phyloP scores from a whole-genome alignment of 768 basidiomycete species.

The Amanita polypyramis region DNA sequence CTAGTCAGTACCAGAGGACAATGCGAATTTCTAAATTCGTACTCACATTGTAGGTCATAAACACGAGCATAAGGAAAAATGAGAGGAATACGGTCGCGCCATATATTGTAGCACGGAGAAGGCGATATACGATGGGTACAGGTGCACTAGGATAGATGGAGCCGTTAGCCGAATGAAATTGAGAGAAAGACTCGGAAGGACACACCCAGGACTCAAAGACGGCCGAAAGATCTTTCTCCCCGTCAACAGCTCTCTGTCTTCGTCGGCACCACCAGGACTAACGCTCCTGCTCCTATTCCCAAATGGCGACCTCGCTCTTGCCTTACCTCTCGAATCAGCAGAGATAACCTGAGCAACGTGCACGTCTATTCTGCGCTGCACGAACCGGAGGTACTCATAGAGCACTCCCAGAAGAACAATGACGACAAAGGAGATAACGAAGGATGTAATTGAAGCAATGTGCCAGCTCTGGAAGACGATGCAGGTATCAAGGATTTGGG shows the following conservation, averaged over 20 bases:
- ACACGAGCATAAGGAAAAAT: conserved; percentile 90
- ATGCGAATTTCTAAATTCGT: neutral
- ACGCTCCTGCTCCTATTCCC: conserved; percentile 15
- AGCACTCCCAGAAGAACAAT: conserved; percentile 61
- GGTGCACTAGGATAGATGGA: conserved; percentile 26
- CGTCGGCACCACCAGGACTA: conserved; percentile 21
- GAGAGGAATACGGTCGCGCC: conserved; percentile 70
- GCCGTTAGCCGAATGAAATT: neutral
- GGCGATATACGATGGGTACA: conserved; percentile 38
- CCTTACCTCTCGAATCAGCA: conserved; percentile 37
- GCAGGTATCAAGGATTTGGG: conserved; percentile 70
- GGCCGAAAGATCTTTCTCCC: conserved; percentile 31
- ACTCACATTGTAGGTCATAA: conserved; percentile 94
- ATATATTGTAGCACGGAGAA: conserved; percentile 60
- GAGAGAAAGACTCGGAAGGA: neutral
- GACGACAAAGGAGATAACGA: conserved; percentile 53
- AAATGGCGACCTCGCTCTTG: conserved; percentile 11
- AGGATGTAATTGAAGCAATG: conserved; percentile 42
- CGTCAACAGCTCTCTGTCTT: conserved; percentile 40
- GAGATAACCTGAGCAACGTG: conserved; percentile 41
- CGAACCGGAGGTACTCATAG: conserved; percentile 70
- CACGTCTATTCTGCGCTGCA: conserved; percentile 48
- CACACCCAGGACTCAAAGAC: conserved; percentile 30
- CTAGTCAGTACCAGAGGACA: conserved; percentile 2
- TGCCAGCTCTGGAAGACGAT: conserved; percentile 77